A percentile compares a stretch with the other conserved stretches of the same genome.
Evolutionary conservation across 208 protist genomes (phyloP).

Genomic region (Crithidia thermophila): DNA sequence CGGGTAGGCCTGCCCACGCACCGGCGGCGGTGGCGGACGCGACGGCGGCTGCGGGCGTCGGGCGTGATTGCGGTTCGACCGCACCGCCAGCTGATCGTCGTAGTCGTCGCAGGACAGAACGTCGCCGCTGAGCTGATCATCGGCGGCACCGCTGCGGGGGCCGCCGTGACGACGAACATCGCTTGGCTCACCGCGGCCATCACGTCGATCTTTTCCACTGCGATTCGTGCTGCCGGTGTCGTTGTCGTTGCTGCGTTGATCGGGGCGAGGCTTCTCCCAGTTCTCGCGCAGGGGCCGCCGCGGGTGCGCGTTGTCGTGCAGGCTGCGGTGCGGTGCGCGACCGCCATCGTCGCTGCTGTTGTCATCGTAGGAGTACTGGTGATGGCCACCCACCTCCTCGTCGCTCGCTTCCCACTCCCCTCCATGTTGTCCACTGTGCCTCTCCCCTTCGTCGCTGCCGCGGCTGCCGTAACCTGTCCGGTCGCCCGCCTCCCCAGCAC

Average conservation of each 20-base stretch:
- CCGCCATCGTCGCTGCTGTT: neutral
- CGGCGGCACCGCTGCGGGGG: neutral
- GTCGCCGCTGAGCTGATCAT: neutral
- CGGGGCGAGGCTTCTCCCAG: slow-evolving; percentile 4
- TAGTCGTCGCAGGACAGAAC: slow-evolving; percentile 3
- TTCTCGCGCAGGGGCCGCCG: slow-evolving; percentile 8
- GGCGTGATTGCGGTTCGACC: neutral
- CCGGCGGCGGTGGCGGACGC: neutral
- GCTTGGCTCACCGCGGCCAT: no score
- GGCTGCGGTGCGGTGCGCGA: neutral
- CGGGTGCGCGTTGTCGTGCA: neutral
- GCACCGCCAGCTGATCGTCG: neutral
- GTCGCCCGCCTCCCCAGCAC: no score
- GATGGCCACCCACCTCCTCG: no score
- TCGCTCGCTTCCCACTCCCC: no score
- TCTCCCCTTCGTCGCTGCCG: no score
- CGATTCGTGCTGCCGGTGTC: neutral
- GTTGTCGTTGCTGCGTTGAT: slow-evolving; percentile 2
- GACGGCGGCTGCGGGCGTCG: neutral
- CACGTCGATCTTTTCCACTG: neutral
- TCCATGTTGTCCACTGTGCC: no score
- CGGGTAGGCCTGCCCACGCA: neutral
- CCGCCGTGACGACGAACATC: no score
- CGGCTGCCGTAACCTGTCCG: no score
- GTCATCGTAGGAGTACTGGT: neutral